Conservation (phyloP, 345 rosid genomes). For the Eucalyptus curtisii region DNA sequence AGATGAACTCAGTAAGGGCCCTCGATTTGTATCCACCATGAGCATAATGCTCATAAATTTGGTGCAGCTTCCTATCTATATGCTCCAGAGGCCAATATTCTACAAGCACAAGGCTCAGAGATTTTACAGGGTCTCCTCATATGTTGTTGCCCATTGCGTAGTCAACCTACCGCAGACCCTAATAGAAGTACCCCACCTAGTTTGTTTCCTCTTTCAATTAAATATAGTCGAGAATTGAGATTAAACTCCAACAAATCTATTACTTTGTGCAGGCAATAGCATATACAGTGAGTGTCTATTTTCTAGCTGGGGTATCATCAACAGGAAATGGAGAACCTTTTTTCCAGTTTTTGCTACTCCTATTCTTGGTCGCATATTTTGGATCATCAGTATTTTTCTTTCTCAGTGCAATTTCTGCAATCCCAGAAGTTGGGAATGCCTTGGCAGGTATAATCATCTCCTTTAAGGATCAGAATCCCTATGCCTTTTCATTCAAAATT, state of each 20-base stretch:
- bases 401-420: slow-evolving; percentile 13
- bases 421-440: slow-evolving; percentile 26
- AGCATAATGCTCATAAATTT: slow-evolving; percentile 24
- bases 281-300: slow-evolving; percentile 6
- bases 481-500: neutral
- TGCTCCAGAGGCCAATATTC: slow-evolving; percentile 19
- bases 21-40: slow-evolving; percentile 18
- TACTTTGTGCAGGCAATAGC: slow-evolving; percentile 10
- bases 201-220: neutral
- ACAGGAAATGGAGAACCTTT: slow-evolving; percentile 6
- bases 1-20: slow-evolving; percentile 24
- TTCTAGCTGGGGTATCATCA: slow-evolving; percentile 8
- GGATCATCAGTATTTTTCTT: slow-evolving; percentile 19
- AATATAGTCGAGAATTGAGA: neutral
- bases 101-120: slow-evolving; percentile 18
- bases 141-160: slow-evolving; percentile 11
- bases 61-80: slow-evolving; percentile 20
- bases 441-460: slow-evolving; percentile 15
- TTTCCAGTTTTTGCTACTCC: slow-evolving; percentile 4
- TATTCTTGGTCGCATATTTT: slow-evolving; percentile 9
- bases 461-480: neutral
- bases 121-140: slow-evolving; percentile 20
- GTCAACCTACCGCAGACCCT: slow-evolving; percentile 27
- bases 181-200: slow-evolving; percentile 1
- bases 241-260: neutral